Conservation (phyloP, 2,329 filamentous ascomycete species). For the Aureobasidium sp. region DNA sequence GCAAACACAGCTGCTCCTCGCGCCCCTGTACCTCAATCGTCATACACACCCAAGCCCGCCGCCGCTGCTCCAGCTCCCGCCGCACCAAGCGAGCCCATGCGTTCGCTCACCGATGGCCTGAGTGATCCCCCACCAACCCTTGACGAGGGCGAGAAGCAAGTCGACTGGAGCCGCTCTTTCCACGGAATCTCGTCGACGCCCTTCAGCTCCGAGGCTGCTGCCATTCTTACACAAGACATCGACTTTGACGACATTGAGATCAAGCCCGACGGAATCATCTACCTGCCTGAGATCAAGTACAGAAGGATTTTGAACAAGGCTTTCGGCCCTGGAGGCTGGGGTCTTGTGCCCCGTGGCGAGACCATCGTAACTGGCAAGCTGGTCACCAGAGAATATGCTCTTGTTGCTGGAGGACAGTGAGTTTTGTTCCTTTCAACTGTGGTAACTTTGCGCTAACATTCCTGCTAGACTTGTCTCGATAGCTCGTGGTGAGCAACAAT, state of each 20-base stretch:
- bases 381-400: conserved; percentile 84
- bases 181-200: conserved; percentile 65
- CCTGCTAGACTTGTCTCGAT: conserved; percentile 71
- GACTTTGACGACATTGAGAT: conserved; percentile 77
- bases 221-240: conserved; percentile 60
- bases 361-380: conserved; percentile 73
- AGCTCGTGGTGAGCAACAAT: conserved; percentile 88
- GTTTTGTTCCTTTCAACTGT: conserved; percentile 22
- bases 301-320: conserved; percentile 78
- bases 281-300: conserved; percentile 98
- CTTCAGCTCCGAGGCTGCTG: conserved; percentile 61
- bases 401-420: conserved; percentile 80
- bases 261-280: conserved; percentile 94
- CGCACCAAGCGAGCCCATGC: conserved; percentile 18
- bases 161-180: conserved; percentile 80
- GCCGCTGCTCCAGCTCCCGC: conserved; percentile 7
- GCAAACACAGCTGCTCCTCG: neutral
- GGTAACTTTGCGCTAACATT: neutral
- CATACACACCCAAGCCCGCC: neutral
- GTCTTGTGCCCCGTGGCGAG: conserved; percentile 78
- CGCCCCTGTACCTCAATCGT: conserved; percentile 10
- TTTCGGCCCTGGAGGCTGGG: conserved; percentile 95
- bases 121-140: conserved; percentile 42
- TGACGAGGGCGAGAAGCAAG: conserved; percentile 42
- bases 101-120: conserved; percentile 42